Conservation (phyloP, 1,284 basidiomycete species). For the Wolfiporia cocos region DNA sequence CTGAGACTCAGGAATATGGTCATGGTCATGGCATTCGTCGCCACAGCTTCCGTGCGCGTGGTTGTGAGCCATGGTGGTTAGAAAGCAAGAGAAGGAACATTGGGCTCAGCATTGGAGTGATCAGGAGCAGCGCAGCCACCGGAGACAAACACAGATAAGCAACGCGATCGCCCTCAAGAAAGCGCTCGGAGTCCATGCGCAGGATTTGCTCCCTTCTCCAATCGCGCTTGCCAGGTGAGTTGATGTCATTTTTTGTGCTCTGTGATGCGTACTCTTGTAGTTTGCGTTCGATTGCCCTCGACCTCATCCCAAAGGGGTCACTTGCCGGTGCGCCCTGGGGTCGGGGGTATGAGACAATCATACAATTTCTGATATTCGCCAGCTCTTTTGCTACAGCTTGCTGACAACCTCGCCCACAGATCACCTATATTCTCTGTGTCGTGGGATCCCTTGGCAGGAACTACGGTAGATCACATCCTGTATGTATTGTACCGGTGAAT, state of each 20-base stretch:
- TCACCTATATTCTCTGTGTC: neutral
- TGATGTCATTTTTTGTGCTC: neutral
- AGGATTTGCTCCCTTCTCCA: neutral
- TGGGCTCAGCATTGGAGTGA: neutral
- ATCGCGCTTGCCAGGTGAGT: slow-evolving; percentile 15
- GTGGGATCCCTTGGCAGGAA: neutral
- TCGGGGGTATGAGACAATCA: slow-evolving; percentile 62
- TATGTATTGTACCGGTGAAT: slow-evolving; percentile 4
- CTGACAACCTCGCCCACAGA: neutral
- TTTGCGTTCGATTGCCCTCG: slow-evolving; percentile 74
- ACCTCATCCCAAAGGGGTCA: slow-evolving; percentile 61
- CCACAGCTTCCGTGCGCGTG: slow-evolving; percentile 44
- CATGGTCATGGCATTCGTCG: slow-evolving; percentile 50
- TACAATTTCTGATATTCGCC: slow-evolving; percentile 34
- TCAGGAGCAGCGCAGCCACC: slow-evolving; percentile 1
- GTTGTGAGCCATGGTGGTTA: slow-evolving; percentile 37
- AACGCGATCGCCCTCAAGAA: slow-evolving; percentile 7
- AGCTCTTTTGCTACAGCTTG: neutral
- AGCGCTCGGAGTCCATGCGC: too few species aligned
- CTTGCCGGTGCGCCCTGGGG: slow-evolving; percentile 70
- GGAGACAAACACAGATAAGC: slow-evolving; percentile 12
- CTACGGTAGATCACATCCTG: neutral
- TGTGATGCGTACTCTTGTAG: slow-evolving; percentile 67
- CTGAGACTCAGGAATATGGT: slow-evolving; percentile 33
- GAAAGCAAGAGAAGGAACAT: neutral